phyloP scores from a whole-genome alignment of 176 grass and related monocot species.

The Elaeis guineensis region DNA sequence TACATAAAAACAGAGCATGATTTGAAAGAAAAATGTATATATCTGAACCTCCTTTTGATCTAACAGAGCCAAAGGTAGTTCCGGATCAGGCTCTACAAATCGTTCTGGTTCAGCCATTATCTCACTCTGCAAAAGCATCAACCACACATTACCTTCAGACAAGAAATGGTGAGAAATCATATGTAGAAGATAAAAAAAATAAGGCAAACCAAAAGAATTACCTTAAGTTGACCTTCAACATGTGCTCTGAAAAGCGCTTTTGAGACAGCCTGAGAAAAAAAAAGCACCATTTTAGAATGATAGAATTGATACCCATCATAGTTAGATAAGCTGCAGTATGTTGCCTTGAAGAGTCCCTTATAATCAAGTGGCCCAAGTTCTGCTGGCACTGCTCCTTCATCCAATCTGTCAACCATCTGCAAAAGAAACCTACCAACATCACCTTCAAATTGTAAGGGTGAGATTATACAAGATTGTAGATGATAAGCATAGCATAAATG shows the following conservation, averaged over 20 bases:
- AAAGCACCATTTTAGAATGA: conserved; percentile 20
- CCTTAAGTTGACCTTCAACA: conserved; percentile 99
- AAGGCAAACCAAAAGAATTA: conserved; percentile 16
- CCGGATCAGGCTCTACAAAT: conserved; percentile 96
- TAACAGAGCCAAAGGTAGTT: conserved; percentile 92
- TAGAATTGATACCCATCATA: conserved; percentile 14
- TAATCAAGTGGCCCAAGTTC: conserved; percentile 93
- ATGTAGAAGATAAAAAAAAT: conserved; percentile 6
- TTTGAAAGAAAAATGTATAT: neutral
- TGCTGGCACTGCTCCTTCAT: conserved; percentile 66
- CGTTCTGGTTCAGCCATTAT: conserved; percentile 96
- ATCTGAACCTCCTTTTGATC: conserved; percentile 93
- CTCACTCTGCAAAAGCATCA: conserved; percentile 65
- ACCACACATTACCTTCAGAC: conserved; percentile 20
- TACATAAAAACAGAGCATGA: neutral
- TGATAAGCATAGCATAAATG: no score
- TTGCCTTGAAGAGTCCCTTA: conserved; percentile 81
- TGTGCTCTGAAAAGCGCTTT: conserved; percentile 94
- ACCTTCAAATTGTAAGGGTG: neutral
- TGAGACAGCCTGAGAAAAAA: conserved; percentile 64
- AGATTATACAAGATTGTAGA: no score
- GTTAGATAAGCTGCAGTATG: conserved; percentile 12
- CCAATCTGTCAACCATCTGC: conserved; percentile 95
- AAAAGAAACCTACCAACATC: conserved; percentile 15
- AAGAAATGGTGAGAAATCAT: conserved; percentile 16